These are phyloP conservation scores for Phytophthora melonis DNA, from an alignment of 352 stramenopile species.

Conservation along the genomic window DNA sequence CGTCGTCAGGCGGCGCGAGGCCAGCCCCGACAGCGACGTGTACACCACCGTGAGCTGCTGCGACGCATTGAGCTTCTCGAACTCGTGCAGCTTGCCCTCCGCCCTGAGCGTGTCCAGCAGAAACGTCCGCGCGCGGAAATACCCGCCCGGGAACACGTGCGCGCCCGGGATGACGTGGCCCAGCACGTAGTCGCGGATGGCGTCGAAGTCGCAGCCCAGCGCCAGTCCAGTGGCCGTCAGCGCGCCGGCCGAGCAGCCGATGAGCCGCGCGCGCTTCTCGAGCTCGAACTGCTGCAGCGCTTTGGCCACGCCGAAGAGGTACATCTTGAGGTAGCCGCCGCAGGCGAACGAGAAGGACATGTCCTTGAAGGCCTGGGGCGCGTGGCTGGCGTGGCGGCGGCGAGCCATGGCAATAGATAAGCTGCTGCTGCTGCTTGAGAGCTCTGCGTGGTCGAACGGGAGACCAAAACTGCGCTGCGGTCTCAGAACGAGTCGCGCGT, in stretches of 20 bases:
- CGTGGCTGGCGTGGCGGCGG: constrained; percentile 6
- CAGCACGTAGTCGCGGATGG: constrained; percentile 71
- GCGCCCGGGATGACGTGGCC: constrained; percentile 61
- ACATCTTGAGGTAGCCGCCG: constrained; percentile 91
- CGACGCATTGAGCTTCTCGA: constrained; percentile 55
- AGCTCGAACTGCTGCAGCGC: constrained; percentile 81
- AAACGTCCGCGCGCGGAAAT: constrained; percentile 76
- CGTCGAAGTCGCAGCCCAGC: constrained; percentile 78
- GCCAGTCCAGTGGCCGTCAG: constrained; percentile 77
- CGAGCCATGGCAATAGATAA: constrained; percentile 10
- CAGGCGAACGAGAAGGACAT: constrained; percentile 90
- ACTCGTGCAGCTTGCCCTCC: constrained; percentile 56
- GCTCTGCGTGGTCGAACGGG: constrained; percentile 1
- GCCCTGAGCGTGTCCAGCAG: constrained; percentile 55
- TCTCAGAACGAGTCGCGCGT: constrained; percentile 10
- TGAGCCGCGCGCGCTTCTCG: constrained; percentile 66
- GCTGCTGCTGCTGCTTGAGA: not conserved
- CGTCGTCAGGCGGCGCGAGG: constrained; percentile 63
- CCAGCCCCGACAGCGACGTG: constrained; percentile 69
- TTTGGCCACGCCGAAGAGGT: constrained; percentile 89
- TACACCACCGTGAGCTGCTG: constrained; percentile 75
- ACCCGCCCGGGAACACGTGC: constrained; percentile 53
- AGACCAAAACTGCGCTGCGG: constrained; percentile 26
- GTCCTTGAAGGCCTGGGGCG: constrained; percentile 12
- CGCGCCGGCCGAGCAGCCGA: constrained; percentile 83